These are phyloP conservation scores for Gossypium bickii DNA, from an alignment of 345 rosid species.

Conservation along the genomic window DNA sequence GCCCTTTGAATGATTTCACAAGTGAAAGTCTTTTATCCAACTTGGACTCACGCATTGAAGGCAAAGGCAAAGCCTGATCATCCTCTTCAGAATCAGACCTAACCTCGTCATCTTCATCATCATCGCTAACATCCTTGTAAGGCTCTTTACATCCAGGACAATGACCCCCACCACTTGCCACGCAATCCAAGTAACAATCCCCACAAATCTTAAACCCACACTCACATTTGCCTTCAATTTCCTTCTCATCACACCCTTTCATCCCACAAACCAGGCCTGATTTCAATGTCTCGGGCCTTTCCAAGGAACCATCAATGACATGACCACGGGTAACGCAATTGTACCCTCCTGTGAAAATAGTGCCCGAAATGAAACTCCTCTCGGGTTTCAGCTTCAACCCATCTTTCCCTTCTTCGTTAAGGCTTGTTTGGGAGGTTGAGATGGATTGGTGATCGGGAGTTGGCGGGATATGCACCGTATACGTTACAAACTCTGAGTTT, in stretches of 20 bases:
- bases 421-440: constrained; percentile 47
- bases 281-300: constrained; percentile 30
- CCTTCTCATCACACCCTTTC: constrained; percentile 70
- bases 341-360: constrained; percentile 64
- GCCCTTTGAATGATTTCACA: constrained; percentile 63
- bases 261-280: constrained; percentile 47
- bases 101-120: constrained; percentile 28
- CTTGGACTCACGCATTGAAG: constrained; percentile 48
- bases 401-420: constrained; percentile 28
- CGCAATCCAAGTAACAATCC: constrained; percentile 61
- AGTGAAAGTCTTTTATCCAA: constrained; percentile 65
- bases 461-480: constrained; percentile 75
- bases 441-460: constrained; percentile 73
- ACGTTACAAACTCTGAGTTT: constrained; percentile 48
- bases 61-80: constrained; percentile 64
- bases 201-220: constrained; percentile 66
- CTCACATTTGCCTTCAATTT: constrained; percentile 48
- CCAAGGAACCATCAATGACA: constrained; percentile 52
- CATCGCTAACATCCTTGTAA: constrained; percentile 47
- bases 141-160: constrained; percentile 84
- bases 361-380: constrained; percentile 48
- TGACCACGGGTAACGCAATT: constrained; percentile 72
- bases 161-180: constrained; percentile 49
- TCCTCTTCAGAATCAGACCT: constrained; percentile 38
- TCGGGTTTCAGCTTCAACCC: constrained; percentile 32